phyloP scores from a whole-genome alignment of 768 basidiomycete species.

The Lentinula raphanica region DNA sequence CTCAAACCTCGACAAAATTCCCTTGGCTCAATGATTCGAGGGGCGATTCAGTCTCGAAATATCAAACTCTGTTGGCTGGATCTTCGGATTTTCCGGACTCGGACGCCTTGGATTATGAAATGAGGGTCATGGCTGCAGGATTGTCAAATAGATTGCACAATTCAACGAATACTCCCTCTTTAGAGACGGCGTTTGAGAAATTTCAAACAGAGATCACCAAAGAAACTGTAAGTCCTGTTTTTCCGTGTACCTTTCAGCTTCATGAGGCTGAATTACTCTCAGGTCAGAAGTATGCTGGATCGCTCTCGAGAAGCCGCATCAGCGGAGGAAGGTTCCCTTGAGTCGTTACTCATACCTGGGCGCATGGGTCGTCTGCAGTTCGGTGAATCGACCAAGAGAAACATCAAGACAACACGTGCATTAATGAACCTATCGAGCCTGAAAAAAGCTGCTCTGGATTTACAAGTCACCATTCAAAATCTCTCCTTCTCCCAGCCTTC shows the following conservation, averaged over 20 bases:
- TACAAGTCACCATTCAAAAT: not conserved
- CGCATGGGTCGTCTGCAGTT: not conserved
- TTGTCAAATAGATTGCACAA: not conserved
- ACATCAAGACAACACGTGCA: not conserved
- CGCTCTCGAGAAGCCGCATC: too few relatives aligned
- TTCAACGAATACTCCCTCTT: not conserved
- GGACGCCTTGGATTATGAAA: not conserved
- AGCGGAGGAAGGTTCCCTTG: too few relatives aligned
- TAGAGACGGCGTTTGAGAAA: not conserved
- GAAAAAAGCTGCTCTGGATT: not conserved
- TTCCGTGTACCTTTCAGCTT: too few relatives aligned
- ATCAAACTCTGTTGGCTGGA: not conserved
- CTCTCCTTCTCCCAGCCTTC: not conserved
- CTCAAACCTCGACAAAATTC: too few relatives aligned
- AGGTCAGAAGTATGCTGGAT: not conserved
- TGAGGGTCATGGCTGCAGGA: not conserved
- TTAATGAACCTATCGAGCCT: not conserved
- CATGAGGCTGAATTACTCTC: not conserved
- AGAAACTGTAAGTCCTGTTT: not conserved
- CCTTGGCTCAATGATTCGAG: too few relatives aligned
- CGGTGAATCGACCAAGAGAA: not conserved
- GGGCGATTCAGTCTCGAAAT: too few relatives aligned
- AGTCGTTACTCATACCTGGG: too few relatives aligned
- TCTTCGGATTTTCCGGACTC: too few relatives aligned
- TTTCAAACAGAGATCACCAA: not conserved